A percentile compares a stretch with the other conserved stretches of the same genome.
phyloP scores from a whole-genome alignment of 2,329 filamentous ascomycete species.

The Mycocentrospora acerina region DNA sequence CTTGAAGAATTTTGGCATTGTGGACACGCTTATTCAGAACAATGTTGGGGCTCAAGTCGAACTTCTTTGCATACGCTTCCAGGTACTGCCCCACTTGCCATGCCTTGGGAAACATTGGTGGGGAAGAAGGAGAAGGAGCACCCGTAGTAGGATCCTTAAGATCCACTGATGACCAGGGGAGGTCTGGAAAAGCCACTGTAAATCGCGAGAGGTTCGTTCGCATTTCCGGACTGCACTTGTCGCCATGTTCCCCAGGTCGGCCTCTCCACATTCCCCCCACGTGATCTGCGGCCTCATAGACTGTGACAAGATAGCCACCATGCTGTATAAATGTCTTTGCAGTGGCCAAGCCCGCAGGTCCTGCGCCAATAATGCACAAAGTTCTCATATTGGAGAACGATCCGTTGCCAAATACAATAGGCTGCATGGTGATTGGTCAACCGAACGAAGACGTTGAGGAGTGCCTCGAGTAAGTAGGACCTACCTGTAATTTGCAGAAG shows the following conservation, averaged over 20 bases:
- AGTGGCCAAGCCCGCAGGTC: conserved; percentile 48
- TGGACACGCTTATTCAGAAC: conserved; percentile 49
- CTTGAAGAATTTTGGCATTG: conserved; percentile 22
- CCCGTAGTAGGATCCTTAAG: conserved; percentile 14
- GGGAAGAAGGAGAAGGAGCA: conserved; percentile 24
- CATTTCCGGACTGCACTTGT: conserved; percentile 63
- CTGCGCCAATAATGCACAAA: conserved; percentile 48
- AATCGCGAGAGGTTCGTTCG: conserved; percentile 75
- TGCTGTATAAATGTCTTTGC: conserved; percentile 68
- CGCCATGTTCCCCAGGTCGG: conserved; percentile 46
- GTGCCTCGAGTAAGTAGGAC: not conserved
- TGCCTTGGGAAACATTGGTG: conserved; percentile 70
- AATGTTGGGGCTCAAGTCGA: conserved; percentile 54
- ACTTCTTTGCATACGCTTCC: conserved; percentile 62
- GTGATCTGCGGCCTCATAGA: conserved; percentile 67
- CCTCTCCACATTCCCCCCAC: conserved; percentile 79
- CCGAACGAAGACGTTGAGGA: not conserved
- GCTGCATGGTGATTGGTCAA: not conserved
- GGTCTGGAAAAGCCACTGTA: conserved; percentile 64
- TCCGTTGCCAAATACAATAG: conserved; percentile 1
- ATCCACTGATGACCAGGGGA: conserved; percentile 64
- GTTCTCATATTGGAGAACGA: conserved; percentile 23
- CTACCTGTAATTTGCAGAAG: not conserved
- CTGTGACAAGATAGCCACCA: conserved; percentile 65
- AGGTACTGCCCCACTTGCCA: conserved; percentile 77